These are phyloP conservation scores for Porcisia deanei DNA, from an alignment of 208 protist genomes.

Conservation along the genomic window DNA sequence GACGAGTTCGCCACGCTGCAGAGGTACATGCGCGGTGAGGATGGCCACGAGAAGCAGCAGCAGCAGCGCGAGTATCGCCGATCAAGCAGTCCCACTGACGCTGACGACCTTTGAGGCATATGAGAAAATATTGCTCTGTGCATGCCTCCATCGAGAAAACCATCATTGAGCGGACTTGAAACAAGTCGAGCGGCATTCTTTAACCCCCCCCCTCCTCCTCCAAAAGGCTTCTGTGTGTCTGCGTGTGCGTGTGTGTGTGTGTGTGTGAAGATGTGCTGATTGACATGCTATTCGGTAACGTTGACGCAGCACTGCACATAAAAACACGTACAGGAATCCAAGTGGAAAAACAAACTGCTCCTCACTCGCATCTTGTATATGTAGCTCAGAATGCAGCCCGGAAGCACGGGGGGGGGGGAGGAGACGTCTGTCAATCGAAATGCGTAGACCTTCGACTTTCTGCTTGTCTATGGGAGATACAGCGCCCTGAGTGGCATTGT, in stretches of 20 bases:
- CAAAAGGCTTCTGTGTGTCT: background rate
- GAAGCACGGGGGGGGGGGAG: background rate
- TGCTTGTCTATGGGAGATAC: background rate
- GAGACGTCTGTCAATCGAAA: background rate
- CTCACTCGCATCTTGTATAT: background rate
- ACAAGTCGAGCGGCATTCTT: background rate
- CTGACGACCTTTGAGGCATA: conserved; percentile 16
- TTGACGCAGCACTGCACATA: background rate
- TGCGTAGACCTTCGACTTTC: background rate
- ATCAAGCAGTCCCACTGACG: background rate
- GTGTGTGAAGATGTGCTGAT: background rate
- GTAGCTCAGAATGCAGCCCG: background rate
- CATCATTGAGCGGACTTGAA: background rate
- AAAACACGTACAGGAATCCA: too few relatives aligned
- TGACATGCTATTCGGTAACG: background rate
- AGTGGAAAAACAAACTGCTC: background rate
- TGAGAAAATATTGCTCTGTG: background rate
- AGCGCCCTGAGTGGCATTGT: background rate
- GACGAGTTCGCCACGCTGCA: conserved; percentile 59
- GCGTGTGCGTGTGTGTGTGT: background rate
- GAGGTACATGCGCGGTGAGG: conserved; percentile 17
- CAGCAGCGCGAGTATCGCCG: background rate
- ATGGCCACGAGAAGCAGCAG: background rate
- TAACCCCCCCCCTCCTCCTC: background rate
- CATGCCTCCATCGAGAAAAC: background rate